phyloP scores from a whole-genome alignment of 177 flowering plant genomes.

The Telopea speciosissima region DNA sequence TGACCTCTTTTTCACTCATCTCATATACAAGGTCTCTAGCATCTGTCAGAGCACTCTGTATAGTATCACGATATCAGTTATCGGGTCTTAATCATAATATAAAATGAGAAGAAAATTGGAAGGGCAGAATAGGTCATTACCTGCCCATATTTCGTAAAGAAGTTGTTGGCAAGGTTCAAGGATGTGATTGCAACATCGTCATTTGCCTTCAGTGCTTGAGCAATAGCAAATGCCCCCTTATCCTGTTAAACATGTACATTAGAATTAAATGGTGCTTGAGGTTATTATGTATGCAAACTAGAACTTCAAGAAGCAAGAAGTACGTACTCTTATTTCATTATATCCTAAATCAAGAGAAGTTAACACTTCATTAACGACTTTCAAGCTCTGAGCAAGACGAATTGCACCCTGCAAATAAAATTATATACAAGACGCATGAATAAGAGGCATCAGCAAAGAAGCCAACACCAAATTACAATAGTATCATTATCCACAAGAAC shows the following conservation, averaged over 20 bases:
- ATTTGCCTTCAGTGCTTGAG: conserved; percentile 92
- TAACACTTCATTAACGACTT: conserved; percentile 87
- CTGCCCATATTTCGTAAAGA: conserved; percentile 92
- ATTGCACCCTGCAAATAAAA: conserved; percentile 63
- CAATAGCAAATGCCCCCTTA: conserved; percentile 89
- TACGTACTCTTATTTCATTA: conserved; percentile 85
- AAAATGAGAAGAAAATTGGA: not conserved
- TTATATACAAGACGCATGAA: not conserved
- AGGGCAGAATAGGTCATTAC: conserved; percentile 23
- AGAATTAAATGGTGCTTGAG: not conserved
- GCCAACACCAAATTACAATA: not conserved
- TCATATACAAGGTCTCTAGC: conserved; percentile 91
- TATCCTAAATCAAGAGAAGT: conserved; percentile 78
- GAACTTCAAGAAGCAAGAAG: not conserved
- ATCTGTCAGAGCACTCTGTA: conserved; percentile 87
- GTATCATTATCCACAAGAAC: conserved; percentile 12
- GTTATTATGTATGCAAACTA: not conserved
- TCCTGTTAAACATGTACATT: conserved; percentile 41
- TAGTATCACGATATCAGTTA: not conserved
- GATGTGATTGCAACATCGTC: conserved; percentile 71
- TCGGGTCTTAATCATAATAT: not conserved
- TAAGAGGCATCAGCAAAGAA: not conserved
- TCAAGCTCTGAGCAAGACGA: conserved; percentile 83
- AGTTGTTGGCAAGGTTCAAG: conserved; percentile 72
- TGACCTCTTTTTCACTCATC: conserved; percentile 79